Evolutionary conservation across 164 flowering plant species (phyloP).

Genomic region (Dillenia suffruticosa): DNA sequence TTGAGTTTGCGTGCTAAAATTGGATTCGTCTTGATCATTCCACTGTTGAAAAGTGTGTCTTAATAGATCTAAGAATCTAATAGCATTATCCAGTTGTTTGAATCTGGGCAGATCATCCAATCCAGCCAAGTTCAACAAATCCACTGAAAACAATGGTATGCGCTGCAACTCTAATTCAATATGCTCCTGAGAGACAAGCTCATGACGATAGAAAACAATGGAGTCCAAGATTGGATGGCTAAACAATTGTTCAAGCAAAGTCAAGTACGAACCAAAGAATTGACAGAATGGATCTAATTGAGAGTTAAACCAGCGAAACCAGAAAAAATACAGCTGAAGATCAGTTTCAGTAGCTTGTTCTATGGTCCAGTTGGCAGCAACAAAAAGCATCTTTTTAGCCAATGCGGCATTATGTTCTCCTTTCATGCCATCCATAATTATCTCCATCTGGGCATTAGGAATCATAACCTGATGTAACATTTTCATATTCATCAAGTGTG

Average conservation of each 20-base stretch:
- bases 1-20: conserved; percentile 10
- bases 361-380: conserved; percentile 82
- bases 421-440: not conserved
- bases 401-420: conserved; percentile 21
- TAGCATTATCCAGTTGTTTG: conserved; percentile 26
- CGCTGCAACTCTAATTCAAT: conserved; percentile 24
- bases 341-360: conserved; percentile 79
- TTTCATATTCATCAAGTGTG: conserved; percentile 16
- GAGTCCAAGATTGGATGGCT: conserved; percentile 67
- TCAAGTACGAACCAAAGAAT: conserved; percentile 36
- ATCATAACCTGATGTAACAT: conserved; percentile 32
- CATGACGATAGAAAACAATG: conserved; percentile 25
- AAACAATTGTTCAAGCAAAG: conserved; percentile 32
- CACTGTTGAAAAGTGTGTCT: conserved; percentile 61
- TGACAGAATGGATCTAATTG: conserved; percentile 34
- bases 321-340: conserved; percentile 45
- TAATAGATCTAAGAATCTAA: conserved; percentile 37
- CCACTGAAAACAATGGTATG: conserved; percentile 56
- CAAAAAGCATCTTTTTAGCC: conserved; percentile 44
- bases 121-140: conserved; percentile 30
- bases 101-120: conserved; percentile 11
- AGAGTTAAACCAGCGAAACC: conserved; percentile 58
- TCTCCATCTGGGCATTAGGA: conserved; percentile 23
- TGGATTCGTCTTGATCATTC: conserved; percentile 38
- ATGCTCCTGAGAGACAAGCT: conserved; percentile 29